These are phyloP conservation scores for Geosmithia morbida DNA, from an alignment of 2,329 filamentous ascomycete species.

Conservation along the genomic window DNA sequence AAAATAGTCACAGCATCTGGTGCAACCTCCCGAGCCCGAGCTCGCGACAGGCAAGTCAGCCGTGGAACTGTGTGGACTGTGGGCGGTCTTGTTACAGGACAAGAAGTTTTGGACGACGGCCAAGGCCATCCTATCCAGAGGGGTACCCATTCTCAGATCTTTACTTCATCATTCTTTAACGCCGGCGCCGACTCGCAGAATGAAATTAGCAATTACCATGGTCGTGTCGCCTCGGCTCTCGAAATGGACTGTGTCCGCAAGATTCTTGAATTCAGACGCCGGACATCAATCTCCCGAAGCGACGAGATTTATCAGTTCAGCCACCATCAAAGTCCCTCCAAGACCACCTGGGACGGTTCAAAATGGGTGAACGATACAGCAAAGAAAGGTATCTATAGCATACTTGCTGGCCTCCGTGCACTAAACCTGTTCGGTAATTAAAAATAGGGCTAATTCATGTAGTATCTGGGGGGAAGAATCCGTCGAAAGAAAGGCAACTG, in stretches of 20 bases:
- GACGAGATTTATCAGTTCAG: constrained; percentile 1
- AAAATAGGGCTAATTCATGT: neutral
- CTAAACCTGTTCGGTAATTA: neutral
- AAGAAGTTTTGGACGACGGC: constrained; percentile 43
- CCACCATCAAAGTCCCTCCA: neutral
- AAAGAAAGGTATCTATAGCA: neutral
- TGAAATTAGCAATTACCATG: constrained; percentile 54
- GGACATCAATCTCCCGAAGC: neutral
- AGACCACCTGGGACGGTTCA: constrained; percentile 3
- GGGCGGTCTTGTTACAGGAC: constrained; percentile 49
- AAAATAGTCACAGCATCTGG: constrained; percentile 11
- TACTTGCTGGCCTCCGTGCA: neutral
- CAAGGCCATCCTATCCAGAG: constrained; percentile 50
- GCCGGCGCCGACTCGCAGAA: constrained; percentile 32
- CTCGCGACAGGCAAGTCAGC: constrained; percentile 37
- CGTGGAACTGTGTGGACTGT: constrained; percentile 63
- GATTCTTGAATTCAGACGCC: constrained; percentile 41
- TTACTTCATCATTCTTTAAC: constrained; percentile 33
- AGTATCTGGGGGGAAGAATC: neutral
- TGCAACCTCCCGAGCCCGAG: constrained; percentile 3
- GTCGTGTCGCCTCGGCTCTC: constrained; percentile 65
- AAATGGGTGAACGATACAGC: constrained; percentile 2
- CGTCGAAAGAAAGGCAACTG: neutral
- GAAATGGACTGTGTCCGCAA: constrained; percentile 58
- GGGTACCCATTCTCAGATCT: constrained; percentile 58